phyloP scores from a whole-genome alignment of 768 basidiomycete genomes.

The Suillus alpinus region DNA sequence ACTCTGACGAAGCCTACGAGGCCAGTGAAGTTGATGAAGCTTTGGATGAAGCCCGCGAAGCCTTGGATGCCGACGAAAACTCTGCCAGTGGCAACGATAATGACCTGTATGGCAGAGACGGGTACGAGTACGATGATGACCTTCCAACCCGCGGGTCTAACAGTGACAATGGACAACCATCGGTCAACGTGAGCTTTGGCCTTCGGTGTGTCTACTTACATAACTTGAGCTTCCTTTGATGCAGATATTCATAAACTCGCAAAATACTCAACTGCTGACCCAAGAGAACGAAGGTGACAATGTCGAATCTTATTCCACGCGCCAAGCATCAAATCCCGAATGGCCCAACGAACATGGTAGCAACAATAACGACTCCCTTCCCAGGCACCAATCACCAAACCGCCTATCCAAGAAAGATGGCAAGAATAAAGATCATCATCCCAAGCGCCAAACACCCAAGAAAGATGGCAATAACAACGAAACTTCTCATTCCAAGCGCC shows the following conservation, averaged over 20 bases:
- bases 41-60: not conserved
- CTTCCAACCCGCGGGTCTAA: not conserved
- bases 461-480: no score
- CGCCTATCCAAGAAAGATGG: no score
- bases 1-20: not conserved
- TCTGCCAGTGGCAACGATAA: not conserved
- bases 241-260: not conserved
- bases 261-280: not conserved
- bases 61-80: not conserved
- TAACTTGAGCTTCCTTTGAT: not conserved
- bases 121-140: no score
- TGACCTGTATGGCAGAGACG: not conserved
- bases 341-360: not conserved
- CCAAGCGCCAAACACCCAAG: no score
- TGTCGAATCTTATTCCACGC: not conserved
- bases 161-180: not conserved
- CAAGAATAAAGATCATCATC: no score
- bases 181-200: not conserved
- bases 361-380: not conserved
- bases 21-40: no score
- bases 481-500: no score
- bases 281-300: not conserved
- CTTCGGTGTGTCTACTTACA: not conserved
- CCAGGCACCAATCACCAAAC: not conserved
- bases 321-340: not conserved